Conservation (phyloP, 1,284 basidiomycete genomes). For the Sanghuangporus sanghuang region DNA sequence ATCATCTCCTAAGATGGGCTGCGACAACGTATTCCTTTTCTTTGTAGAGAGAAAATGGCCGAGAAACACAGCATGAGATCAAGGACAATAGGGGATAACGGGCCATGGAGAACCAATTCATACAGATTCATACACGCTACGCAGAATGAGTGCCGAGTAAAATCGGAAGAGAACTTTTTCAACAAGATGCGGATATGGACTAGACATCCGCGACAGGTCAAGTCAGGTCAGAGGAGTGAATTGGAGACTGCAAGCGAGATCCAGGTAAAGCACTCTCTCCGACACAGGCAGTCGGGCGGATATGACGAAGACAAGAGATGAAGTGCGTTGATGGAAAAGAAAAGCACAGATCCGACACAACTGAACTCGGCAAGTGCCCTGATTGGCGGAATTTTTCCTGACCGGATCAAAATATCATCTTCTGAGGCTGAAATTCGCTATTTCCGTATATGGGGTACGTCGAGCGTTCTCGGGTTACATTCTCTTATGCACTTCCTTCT, state of each 20-base stretch:
- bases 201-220: background rate
- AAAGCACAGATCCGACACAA: background rate
- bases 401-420: background rate
- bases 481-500: background rate
- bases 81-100: background rate
- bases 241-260: background rate
- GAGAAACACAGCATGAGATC: background rate
- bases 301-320: background rate
- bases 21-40: background rate
- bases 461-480: background rate
- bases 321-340: background rate
- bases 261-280: background rate
- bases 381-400: constrained; percentile 1
- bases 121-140: background rate
- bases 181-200: background rate
- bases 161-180: background rate
- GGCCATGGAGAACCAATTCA: background rate
- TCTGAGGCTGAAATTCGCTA: background rate
- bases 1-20: background rate
- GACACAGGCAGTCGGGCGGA: background rate
- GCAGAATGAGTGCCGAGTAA: background rate
- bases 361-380: background rate
- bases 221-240: background rate
- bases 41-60: background rate
- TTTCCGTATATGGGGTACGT: background rate